Evolutionary conservation across 2,329 filamentous ascomycete genomes (phyloP).

Genomic region (Colletotrichum costaricense): DNA sequence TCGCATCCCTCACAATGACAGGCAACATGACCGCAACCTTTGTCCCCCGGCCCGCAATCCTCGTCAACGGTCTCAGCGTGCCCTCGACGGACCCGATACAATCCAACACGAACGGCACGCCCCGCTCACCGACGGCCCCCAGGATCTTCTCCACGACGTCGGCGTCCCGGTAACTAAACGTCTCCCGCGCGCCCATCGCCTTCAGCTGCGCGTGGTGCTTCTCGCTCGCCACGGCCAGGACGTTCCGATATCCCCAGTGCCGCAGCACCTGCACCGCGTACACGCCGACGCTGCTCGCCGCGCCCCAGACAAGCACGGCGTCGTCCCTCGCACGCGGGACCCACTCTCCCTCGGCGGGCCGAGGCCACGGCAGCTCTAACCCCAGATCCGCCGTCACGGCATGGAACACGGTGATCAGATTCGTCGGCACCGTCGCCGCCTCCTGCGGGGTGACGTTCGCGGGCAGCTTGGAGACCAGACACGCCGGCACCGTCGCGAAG

Average conservation of each 20-base stretch:
- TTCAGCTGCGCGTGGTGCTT: constrained; percentile 56
- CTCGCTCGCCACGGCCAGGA: constrained; percentile 60
- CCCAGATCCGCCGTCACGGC: constrained; percentile 60
- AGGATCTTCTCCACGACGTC: constrained; percentile 51
- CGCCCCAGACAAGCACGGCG: constrained; percentile 63
- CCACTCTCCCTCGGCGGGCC: constrained; percentile 49
- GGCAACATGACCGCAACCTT: constrained; percentile 70
- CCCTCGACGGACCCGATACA: constrained; percentile 64
- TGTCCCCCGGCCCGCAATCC: constrained; percentile 59
- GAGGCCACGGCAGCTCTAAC: constrained; percentile 68
- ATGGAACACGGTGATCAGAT: constrained; percentile 70
- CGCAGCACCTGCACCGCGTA: constrained; percentile 61
- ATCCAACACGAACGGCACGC: constrained; percentile 62
- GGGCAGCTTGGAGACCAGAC: constrained; percentile 59
- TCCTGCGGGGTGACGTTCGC: constrained; percentile 52
- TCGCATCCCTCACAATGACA: constrained; percentile 66
- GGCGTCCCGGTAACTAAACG: constrained; percentile 59
- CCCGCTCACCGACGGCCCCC: constrained; percentile 37
- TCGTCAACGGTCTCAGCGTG: constrained; percentile 59
- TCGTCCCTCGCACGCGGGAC: constrained; percentile 46
- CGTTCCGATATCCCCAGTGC: constrained; percentile 62
- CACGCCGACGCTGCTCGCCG: constrained; percentile 62
- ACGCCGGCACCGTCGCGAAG: constrained; percentile 63
- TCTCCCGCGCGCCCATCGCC: constrained; percentile 54
- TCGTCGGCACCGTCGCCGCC: constrained; percentile 66